Evolutionary conservation across 2,329 filamentous ascomycete genomes (phyloP).

Genomic region (Lecanicillium sp.): DNA sequence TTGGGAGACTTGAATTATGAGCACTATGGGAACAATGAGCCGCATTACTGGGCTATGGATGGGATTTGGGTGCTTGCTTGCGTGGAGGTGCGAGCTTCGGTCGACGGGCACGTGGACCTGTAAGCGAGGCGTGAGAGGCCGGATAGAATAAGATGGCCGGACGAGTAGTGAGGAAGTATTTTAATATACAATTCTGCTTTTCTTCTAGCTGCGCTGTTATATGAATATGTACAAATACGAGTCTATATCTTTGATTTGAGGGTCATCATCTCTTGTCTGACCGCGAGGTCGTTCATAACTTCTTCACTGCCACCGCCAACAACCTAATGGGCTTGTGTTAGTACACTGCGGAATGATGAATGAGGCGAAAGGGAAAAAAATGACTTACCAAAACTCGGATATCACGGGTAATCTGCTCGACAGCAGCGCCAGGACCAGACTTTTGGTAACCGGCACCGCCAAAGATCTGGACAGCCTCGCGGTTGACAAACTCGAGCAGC

Average conservation of each 20-base stretch:
- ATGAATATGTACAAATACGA: background rate
- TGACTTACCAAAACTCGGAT: constrained; percentile 21
- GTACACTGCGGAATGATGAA: background rate
- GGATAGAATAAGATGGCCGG: no score
- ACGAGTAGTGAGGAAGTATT: no score
- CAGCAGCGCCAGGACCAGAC: constrained; percentile 34
- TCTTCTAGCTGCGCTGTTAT: background rate
- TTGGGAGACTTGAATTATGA: no score
- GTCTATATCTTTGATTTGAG: background rate
- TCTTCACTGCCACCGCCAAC: constrained; percentile 48
- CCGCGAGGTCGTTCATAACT: constrained; percentile 41
- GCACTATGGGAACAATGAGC: no score
- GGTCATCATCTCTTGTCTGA: constrained; percentile 33
- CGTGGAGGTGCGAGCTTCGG: no score
- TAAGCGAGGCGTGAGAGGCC: no score
- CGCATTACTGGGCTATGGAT: no score
- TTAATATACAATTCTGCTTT: no score
- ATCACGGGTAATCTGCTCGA: constrained; percentile 47
- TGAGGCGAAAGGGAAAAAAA: constrained; percentile 15
- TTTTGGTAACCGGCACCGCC: constrained; percentile 44
- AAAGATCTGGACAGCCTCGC: constrained; percentile 46
- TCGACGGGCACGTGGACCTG: no score
- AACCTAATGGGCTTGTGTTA: constrained; percentile 25
- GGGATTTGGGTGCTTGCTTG: no score
- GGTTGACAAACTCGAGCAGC: constrained; percentile 38